Evolutionary conservation across 1,284 basidiomycete genomes (phyloP), one percentile per base, ranked within the genome.

Genomic region (Tilletia indica): DNA sequence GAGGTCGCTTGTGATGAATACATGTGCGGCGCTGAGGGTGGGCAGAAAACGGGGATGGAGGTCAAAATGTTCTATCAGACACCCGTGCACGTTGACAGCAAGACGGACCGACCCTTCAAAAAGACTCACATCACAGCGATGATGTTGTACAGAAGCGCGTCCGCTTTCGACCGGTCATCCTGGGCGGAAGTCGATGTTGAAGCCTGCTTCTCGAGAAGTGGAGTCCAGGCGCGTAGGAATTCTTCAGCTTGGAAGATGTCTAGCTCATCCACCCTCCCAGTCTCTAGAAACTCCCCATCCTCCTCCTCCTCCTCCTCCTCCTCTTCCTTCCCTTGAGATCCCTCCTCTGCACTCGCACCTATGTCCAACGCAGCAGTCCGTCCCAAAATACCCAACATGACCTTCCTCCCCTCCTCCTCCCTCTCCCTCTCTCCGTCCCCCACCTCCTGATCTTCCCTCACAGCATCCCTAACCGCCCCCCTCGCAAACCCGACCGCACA

Each of bases 401-500:
- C 75, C 16, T 45, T 47, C 12, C 70, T 42, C 38, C 76, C 76
- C 0, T 45, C 16, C 14, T 77, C 76, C 19, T 74, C 68, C 3
- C 21, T 69, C 12, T 19, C 12, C 25, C 25, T 31, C 1, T 48
- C 49, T 5, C 67, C 68, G 38, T 48, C 68, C 12, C 61, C 38
- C 9, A 31, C 39, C 11, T n/a, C n/a, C 25, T 61, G 47, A 47
- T 56, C 36, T 58, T 16, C 56, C 64, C 71, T 21, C 68, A 68
- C 21, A 56, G 68, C 6, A 58, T 74, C 69, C 64, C 58, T 3
- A 70, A 48, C 69, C 4, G 73, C 25, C 8, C 68, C 39, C 51
- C 31, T 38, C 4, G 78, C 71, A 64, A 82, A 81, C 2, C 71
- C 61, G 9, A 63, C 36, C 11, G 79, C 69, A 64, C 80, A 82